Percentiles rank a stretch among this genome's conserved stretches.
These are phyloP conservation scores for Kregervanrija delftensis DNA, from an alignment of 805 yeast genomes.

Conservation along the genomic window DNA sequence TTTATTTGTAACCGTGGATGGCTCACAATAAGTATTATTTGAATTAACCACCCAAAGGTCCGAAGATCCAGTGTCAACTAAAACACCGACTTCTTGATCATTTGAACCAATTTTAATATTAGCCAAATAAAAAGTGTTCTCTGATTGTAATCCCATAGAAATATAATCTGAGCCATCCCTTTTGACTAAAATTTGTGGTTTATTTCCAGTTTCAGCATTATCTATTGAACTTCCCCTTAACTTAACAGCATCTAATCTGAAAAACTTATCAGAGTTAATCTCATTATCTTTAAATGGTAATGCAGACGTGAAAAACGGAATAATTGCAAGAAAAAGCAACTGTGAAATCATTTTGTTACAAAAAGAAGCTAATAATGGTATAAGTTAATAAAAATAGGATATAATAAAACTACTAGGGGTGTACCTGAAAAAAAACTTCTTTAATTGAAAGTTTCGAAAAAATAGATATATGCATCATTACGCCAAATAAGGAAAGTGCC, in stretches of 20 bases:
- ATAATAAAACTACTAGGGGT: no score
- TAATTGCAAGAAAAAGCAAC: no score
- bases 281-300: no score
- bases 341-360: no score
- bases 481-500: no score
- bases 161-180: constrained; percentile 22
- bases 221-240: constrained; percentile 13
- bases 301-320: no score
- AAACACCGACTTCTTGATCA: constrained; percentile 44
- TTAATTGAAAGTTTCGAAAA: no score
- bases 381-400: no score
- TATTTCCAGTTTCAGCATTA: constrained; percentile 9
- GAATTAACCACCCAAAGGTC: constrained; percentile 60
- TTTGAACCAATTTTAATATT: constrained; percentile 50
- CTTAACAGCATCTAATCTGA: constrained; percentile 17
- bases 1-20: background rate
- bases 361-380: no score
- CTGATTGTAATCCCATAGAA: constrained; percentile 30
- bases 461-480: no score
- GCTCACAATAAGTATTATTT: constrained; percentile 39
- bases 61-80: constrained; percentile 73
- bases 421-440: no score
- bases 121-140: constrained; percentile 38
- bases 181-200: constrained; percentile 15
- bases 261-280: constrained; percentile 4